phyloP scores from a whole-genome alignment of 192 early-diverging fungal genomes.

The Backusella westeae region DNA sequence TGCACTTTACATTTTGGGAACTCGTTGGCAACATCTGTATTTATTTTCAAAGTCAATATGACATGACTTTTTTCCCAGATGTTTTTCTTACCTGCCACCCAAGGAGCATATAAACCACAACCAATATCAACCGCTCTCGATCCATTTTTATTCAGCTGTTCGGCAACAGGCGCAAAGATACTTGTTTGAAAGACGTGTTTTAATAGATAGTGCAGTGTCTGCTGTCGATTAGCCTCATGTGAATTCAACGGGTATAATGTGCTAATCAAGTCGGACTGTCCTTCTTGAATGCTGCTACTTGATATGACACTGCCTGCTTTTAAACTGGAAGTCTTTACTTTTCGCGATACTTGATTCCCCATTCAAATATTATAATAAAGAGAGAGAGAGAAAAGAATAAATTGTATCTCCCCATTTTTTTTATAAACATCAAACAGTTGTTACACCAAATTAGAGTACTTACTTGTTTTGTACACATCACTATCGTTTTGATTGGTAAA shows the following conservation, averaged over 20 bases:
- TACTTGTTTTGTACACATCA: not conserved
- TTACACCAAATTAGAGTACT: not conserved
- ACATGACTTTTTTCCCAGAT: no score
- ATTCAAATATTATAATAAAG: not conserved
- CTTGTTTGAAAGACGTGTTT: conserved; percentile 30
- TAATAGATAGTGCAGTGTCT: conserved; percentile 19
- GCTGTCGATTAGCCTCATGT: conserved; percentile 10
- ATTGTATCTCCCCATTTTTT: not conserved
- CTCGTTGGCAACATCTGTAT: conserved; percentile 24
- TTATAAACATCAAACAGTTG: not conserved
- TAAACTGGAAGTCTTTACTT: not conserved
- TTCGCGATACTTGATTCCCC: conserved; percentile 21
- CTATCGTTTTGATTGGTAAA: not conserved
- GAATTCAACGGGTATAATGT: not conserved
- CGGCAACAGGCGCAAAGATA: conserved; percentile 18
- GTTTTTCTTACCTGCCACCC: conserved; percentile 7
- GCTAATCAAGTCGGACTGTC: not conserved
- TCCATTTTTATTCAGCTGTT: not conserved
- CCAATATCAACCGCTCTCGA: conserved; percentile 19
- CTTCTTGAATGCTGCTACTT: not conserved
- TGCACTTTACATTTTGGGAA: conserved; percentile 14
- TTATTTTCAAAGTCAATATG: no score
- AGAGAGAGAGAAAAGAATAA: not conserved
- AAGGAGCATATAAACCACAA: conserved; percentile 15
- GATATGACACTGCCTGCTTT: not conserved